Evolutionary conservation across 2,329 filamentous ascomycete genomes (phyloP), one percentile per base, ranked within the genome.

Genomic region (Nothopassalora personata): DNA sequence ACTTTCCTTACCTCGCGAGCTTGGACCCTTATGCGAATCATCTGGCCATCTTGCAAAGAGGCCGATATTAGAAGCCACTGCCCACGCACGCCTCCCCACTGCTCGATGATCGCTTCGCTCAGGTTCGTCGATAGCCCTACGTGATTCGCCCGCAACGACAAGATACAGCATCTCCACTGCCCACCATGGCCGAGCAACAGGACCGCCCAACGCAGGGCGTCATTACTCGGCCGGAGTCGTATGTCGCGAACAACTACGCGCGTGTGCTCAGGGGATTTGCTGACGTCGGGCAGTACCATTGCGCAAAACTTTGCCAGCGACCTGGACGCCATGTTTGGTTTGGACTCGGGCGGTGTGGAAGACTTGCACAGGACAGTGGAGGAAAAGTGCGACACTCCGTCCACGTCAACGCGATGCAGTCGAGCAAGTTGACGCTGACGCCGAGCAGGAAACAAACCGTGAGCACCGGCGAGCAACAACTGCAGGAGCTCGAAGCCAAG

Each of bases 311-410:
- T 97, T 77, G 93, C 91, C 60, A 81, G 86, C 48, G 90, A 93
- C 73, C 81, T 97, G 61, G 89, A 93, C 79, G 88, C 91, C 72
- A 88, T 95, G 67, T 97, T 97, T 79, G 88, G 89, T 70, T 86
- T 97, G 71, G 90, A 94, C 67, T 88, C 86, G 74, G 74, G 92
- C 59, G 83, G 86, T 67, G 75, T 94, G 59, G 84, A 87, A 70
- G 83, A 88, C 62, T 81, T 96, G 36, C 85, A 89, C 70, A 81
- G 87, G 72, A 84, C 88, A 66, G 85, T 96, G 61, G 83, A 90
- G 72, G 83, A 90, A 75, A 93, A 92, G 92, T 97, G 79, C 71
- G 86, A 54, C 11, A 43, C 49, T 47, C 28, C 39, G 43, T 4
- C 13, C n/a, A 31, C 49, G 19, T n/a, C 43, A 48, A 39, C n/a